Evolutionary conservation across 208 protist genomes (phyloP).

Genomic region (Wallacemonas collosoma): DNA sequence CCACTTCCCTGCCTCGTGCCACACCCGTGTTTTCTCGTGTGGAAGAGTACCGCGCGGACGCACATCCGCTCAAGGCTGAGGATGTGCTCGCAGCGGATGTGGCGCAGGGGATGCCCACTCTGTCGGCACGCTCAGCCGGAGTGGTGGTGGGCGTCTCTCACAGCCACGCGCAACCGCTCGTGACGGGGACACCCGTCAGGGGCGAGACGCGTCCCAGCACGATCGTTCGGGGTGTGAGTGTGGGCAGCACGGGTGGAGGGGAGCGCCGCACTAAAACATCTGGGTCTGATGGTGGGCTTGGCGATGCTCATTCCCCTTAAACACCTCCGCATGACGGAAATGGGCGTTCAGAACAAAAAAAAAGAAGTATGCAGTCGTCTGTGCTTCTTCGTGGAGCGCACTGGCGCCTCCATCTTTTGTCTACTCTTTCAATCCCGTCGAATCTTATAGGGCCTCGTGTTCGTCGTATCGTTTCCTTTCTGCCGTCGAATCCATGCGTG

Average conservation of each 20-base stretch:
- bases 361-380: too few species aligned
- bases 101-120: background rate
- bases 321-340: too few species aligned
- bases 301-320: too few species aligned
- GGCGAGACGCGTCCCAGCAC: background rate
- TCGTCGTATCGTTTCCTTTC: too few species aligned
- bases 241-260: background rate
- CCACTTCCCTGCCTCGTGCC: background rate
- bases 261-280: too few species aligned
- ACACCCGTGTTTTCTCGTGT: slow-evolving; percentile 7
- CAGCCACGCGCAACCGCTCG: background rate
- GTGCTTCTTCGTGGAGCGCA: too few species aligned
- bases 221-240: background rate
- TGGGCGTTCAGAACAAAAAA: too few species aligned
- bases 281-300: too few species aligned
- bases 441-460: too few species aligned
- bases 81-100: slow-evolving; percentile 2
- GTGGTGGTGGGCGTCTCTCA: background rate
- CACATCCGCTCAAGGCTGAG: slow-evolving; percentile 2
- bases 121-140: background rate
- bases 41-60: background rate
- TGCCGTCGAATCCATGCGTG: too few species aligned
- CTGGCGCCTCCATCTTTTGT: too few species aligned
- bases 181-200: background rate
- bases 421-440: too few species aligned